These are phyloP conservation scores for Emericellopsis atlantica DNA, from an alignment of 2,329 filamentous ascomycete genomes.

Conservation along the genomic window DNA sequence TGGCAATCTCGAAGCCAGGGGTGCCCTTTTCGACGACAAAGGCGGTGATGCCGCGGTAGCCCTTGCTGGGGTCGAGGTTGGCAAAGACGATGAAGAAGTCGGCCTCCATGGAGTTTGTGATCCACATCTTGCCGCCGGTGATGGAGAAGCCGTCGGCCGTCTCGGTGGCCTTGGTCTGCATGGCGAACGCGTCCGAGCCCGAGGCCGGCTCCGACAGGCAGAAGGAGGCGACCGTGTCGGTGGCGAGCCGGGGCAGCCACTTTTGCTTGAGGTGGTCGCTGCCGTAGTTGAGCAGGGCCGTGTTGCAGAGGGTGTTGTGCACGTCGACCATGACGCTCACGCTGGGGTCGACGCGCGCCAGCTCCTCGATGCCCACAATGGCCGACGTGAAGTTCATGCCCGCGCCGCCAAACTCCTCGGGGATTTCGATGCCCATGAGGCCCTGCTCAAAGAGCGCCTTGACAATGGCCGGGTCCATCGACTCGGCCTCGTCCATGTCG, in stretches of 20 bases:
- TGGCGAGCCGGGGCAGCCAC: conserved; percentile 83
- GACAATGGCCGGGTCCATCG: conserved; percentile 79
- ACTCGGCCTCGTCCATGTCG: conserved; percentile 94
- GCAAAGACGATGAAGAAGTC: conserved; percentile 96
- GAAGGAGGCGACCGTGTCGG: conserved; percentile 82
- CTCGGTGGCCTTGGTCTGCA: conserved; percentile 81
- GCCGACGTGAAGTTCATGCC: conserved; percentile 98
- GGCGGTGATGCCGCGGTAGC: conserved; percentile 93
- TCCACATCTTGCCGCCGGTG: conserved; percentile 97
- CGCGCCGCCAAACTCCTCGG: conserved; percentile 89
- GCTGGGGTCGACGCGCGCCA: conserved; percentile 85
- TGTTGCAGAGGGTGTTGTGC: conserved; percentile 97
- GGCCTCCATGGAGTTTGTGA: conserved; percentile 92
- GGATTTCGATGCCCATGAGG: conserved; percentile 94
- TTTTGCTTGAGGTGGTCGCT: conserved; percentile 66
- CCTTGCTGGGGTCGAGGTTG: conserved; percentile 82
- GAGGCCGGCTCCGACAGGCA: conserved; percentile 87
- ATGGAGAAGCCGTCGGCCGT: conserved; percentile 76
- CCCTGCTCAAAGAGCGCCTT: conserved; percentile 96
- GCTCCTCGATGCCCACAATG: conserved; percentile 93
- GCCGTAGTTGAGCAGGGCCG: conserved; percentile 76
- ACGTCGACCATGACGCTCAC: conserved; percentile 94
- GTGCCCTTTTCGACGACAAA: conserved; percentile 88
- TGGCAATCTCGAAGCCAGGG: conserved; percentile 85
- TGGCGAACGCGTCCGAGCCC: conserved; percentile 89